Evolutionary conservation across 2,329 filamentous ascomycete genomes (phyloP).

Genomic region (Coniochaeta ligniaria): DNA sequence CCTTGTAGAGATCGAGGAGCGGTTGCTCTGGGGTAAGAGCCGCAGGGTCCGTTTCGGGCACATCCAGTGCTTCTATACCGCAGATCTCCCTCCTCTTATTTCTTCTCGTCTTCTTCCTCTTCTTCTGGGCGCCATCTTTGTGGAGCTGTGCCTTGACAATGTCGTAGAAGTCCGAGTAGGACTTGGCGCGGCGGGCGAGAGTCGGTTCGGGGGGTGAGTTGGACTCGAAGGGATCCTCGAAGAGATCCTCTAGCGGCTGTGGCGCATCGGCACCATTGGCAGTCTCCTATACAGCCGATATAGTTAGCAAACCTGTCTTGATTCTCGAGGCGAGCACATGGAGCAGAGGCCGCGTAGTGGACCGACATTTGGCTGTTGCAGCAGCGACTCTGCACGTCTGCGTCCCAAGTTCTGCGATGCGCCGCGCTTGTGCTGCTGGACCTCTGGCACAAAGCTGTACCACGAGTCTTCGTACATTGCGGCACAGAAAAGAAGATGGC

Average conservation of each 20-base stretch:
- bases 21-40: slow-evolving; percentile 14
- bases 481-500: neutral
- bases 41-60: slow-evolving; percentile 23
- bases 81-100: slow-evolving; percentile 31
- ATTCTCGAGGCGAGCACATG: too few relatives aligned
- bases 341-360: neutral
- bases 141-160: slow-evolving; percentile 50
- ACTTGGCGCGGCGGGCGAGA: slow-evolving; percentile 60
- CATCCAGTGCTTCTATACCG: slow-evolving; percentile 43
- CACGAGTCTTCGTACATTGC: slow-evolving; percentile 77
- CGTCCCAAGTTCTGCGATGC: slow-evolving; percentile 43
- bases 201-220: slow-evolving; percentile 60
- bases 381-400: slow-evolving; percentile 60
- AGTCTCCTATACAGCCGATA: slow-evolving; percentile 36
- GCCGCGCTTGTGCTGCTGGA: slow-evolving; percentile 40
- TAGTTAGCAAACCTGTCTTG: slow-evolving; percentile 3
- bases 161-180: slow-evolving; percentile 72
- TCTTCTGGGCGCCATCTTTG: slow-evolving; percentile 38
- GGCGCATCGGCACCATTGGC: slow-evolving; percentile 41
- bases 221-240: slow-evolving; percentile 47
- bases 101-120: slow-evolving; percentile 12
- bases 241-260: slow-evolving; percentile 49
- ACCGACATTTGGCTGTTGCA: slow-evolving; percentile 59
- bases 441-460: slow-evolving; percentile 69
- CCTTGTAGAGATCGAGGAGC: slow-evolving; percentile 52